Percentiles rank a stretch among this genome's conserved stretches.
These are phyloP conservation scores for Acacia confusa DNA, from an alignment of 306 rosid genomes.

Conservation along the genomic window DNA sequence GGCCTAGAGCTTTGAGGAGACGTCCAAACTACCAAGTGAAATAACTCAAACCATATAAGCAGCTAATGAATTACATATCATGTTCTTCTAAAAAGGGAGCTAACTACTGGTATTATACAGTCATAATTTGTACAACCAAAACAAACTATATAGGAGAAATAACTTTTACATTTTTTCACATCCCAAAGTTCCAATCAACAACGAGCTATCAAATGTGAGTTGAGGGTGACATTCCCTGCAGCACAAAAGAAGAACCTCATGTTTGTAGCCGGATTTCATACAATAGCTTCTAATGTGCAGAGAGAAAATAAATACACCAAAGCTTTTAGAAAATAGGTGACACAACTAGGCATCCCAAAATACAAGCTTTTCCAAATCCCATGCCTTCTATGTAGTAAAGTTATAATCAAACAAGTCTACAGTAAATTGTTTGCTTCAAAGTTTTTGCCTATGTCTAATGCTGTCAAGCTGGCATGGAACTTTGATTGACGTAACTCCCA, in stretches of 20 bases:
- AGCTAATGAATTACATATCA: conserved; percentile 10
- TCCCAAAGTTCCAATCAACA: conserved; percentile 39
- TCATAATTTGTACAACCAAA: conserved; percentile 20
- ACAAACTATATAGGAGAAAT: conserved; percentile 8
- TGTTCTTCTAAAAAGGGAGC: conserved; percentile 4
- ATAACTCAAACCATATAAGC: conserved; percentile 21
- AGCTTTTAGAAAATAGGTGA: neutral
- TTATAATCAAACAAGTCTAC: neutral
- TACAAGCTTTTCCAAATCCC: neutral
- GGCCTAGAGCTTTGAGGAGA: neutral
- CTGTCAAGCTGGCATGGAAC: conserved; percentile 1
- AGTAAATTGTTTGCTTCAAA: neutral
- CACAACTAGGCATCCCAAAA: neutral
- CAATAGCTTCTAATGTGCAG: neutral
- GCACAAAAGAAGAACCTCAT: conserved; percentile 20
- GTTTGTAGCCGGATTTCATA: neutral
- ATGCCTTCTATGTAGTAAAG: neutral
- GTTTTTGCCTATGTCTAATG: neutral
- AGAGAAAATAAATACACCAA: neutral
- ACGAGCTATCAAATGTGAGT: conserved; percentile 40
- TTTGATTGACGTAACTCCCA: neutral
- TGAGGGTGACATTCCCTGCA: conserved; percentile 45
- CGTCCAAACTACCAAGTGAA: conserved; percentile 17
- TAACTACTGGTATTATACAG: conserved; percentile 23
- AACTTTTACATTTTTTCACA: conserved; percentile 5